phyloP scores from a whole-genome alignment of 139 green algal genomes.

The Tetradesmus obliquus region DNA sequence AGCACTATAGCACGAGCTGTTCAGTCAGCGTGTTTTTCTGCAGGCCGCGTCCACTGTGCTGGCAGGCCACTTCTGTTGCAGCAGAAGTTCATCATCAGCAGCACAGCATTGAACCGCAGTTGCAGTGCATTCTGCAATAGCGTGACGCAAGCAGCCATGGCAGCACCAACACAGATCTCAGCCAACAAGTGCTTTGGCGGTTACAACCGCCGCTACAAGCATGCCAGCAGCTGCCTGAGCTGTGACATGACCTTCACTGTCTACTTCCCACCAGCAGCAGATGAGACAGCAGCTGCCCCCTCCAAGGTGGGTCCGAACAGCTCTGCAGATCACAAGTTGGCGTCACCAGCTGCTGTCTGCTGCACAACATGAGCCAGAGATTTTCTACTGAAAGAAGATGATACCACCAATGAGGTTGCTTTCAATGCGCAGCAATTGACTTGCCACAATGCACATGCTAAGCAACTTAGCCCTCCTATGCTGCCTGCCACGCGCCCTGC shows the following conservation, averaged over 20 bases:
- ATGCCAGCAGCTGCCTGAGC: slow-evolving; percentile 67
- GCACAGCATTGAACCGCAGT: neutral
- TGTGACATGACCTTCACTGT: slow-evolving; percentile 90
- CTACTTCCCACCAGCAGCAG: slow-evolving; percentile 53
- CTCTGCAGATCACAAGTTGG: neutral
- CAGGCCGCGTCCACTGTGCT: too few species aligned
- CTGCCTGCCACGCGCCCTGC: too few species aligned
- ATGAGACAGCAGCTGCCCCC: neutral
- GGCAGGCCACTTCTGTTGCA: neutral
- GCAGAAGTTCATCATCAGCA: neutral
- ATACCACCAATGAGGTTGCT: too few species aligned
- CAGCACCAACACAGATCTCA: neutral
- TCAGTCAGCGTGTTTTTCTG: too few species aligned
- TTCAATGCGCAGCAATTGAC: too few species aligned
- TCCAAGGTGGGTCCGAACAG: neutral
- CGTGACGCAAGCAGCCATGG: neutral
- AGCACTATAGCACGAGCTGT: neutral
- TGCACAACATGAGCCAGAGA: too few species aligned
- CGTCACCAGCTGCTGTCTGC: too few species aligned
- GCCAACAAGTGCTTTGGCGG: slow-evolving; percentile 38
- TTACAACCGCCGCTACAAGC: slow-evolving; percentile 77
- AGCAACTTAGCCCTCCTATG: too few species aligned
- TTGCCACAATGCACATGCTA: too few species aligned
- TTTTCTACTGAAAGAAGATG: too few species aligned
- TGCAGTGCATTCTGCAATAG: neutral